Conservation (phyloP, 306 rosid genomes). For the Comarum palustre region DNA sequence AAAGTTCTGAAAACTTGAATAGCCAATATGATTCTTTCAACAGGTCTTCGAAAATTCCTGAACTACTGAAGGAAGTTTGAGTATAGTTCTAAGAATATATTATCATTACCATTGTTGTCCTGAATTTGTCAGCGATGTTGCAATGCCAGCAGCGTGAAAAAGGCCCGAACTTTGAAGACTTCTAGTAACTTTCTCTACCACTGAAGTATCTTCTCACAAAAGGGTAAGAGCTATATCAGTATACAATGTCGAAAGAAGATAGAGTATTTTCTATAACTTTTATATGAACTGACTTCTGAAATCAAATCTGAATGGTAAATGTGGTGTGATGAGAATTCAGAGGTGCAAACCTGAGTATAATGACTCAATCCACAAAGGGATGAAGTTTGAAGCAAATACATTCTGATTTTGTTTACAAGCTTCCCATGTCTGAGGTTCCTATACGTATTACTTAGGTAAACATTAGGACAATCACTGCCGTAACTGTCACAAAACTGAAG, state of each 20-base stretch:
- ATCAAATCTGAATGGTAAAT: not conserved
- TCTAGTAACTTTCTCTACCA: slow-evolving; percentile 43
- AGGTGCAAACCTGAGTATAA: slow-evolving; percentile 60
- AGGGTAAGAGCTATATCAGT: slow-evolving; percentile 13
- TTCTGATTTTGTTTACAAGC: slow-evolving; percentile 57
- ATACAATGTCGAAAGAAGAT: not conserved
- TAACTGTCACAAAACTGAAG: slow-evolving; percentile 12
- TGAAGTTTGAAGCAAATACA: slow-evolving; percentile 75
- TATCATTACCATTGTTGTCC: slow-evolving; percentile 68
- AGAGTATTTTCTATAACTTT: not conserved
- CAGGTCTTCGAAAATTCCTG: not conserved
- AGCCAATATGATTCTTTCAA: not conserved
- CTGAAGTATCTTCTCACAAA: slow-evolving; percentile 41
- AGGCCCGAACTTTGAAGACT: slow-evolving; percentile 67
- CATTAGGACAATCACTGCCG: slow-evolving; percentile 18
- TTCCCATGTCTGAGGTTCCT: slow-evolving; percentile 61
- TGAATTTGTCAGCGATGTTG: slow-evolving; percentile 65
- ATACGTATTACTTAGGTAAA: slow-evolving; percentile 19
- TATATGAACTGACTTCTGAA: not conserved
- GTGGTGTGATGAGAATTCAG: slow-evolving; percentile 5
- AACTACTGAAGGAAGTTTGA: not conserved
- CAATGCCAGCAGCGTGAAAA: slow-evolving; percentile 56
- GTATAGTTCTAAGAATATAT: not conserved
- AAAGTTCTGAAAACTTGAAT: not conserved
- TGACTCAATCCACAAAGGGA: slow-evolving; percentile 83